phyloP scores from a whole-genome alignment of 1,284 basidiomycete species.

The Porodaedalea pini region DNA sequence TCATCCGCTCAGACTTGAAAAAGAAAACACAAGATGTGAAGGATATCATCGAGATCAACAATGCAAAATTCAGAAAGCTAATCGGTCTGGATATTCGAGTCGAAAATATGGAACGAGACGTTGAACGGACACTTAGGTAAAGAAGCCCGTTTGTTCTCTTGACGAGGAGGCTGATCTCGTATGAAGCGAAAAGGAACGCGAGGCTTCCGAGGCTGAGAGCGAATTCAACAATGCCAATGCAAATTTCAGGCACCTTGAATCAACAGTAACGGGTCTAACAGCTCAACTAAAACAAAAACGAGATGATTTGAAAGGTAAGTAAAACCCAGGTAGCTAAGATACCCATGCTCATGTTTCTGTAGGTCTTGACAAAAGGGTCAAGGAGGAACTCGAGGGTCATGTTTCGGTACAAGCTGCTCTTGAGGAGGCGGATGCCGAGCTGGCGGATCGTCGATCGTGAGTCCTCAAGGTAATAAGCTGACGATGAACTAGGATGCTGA shows the following conservation, averaged over 20 bases:
- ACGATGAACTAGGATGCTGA: constrained; percentile 2
- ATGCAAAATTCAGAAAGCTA: constrained; percentile 60
- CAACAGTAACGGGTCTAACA: constrained; percentile 54
- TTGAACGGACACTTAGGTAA: constrained; percentile 58
- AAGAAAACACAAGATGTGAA: constrained; percentile 63
- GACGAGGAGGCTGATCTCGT: background rate
- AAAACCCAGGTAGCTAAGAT: background rate
- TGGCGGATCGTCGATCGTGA: constrained; percentile 55
- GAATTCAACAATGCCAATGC: constrained; percentile 49
- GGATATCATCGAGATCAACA: constrained; percentile 61
- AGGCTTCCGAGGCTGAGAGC: constrained; percentile 53
- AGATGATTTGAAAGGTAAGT: constrained; percentile 59
- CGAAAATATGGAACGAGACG: constrained; percentile 70
- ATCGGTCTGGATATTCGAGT: constrained; percentile 55
- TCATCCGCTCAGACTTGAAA: constrained; percentile 70
- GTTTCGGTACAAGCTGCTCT: constrained; percentile 54
- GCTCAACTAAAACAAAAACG: constrained; percentile 61
- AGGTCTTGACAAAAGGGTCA: constrained; percentile 58
- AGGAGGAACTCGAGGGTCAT: constrained; percentile 41
- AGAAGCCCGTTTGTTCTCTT: constrained; percentile 25
- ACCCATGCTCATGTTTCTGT: constrained; percentile 10
- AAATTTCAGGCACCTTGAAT: constrained; percentile 58
- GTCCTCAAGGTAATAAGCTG: constrained; percentile 24
- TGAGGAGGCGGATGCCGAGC: constrained; percentile 48
- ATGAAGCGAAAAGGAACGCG: constrained; percentile 65